A percentile compares a stretch with the other conserved stretches of the same genome.
phyloP scores from a whole-genome alignment of 495 filamentous ascomycete genomes.

The Aspergillus biplanus region DNA sequence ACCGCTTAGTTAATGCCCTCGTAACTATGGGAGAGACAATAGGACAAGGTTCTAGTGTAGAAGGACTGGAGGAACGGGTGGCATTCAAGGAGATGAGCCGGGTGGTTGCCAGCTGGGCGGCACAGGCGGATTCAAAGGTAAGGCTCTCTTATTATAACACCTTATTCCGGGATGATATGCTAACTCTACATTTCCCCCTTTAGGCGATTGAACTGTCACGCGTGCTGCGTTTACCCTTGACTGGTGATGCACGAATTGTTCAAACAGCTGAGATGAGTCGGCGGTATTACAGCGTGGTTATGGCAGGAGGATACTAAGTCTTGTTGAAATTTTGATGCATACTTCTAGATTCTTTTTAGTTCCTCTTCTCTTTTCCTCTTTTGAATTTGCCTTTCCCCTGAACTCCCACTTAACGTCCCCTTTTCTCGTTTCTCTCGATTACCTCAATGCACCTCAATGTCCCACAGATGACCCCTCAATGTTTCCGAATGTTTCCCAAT shows the following conservation, averaged over 20 bases:
- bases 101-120: slow-evolving; percentile 61
- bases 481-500: neutral
- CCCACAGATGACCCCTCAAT: neutral
- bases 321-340: slow-evolving; percentile 13
- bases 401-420: neutral
- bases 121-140: slow-evolving; percentile 63
- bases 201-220: slow-evolving; percentile 47
- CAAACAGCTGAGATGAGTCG: slow-evolving; percentile 71
- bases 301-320: slow-evolving; percentile 49
- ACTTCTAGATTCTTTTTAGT: slow-evolving; percentile 10
- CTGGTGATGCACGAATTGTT: slow-evolving; percentile 68
- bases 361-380: neutral
- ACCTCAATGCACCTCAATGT: neutral
- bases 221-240: slow-evolving; percentile 69
- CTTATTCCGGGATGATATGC: neutral
- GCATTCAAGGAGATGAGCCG: slow-evolving; percentile 70
- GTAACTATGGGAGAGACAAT: slow-evolving; percentile 62
- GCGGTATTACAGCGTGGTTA: slow-evolving; percentile 63
- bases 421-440: neutral
- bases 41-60: slow-evolving; percentile 54
- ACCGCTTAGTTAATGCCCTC: slow-evolving; percentile 65
- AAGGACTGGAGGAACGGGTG: slow-evolving; percentile 78
- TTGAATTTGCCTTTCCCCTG: neutral
- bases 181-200: slow-evolving; percentile 21
- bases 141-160: slow-evolving; percentile 27